Percentiles rank a stretch among this genome's conserved stretches.
Evolutionary conservation across 2,329 filamentous ascomycete genomes (phyloP).

Genomic region (Fusarium sp.): DNA sequence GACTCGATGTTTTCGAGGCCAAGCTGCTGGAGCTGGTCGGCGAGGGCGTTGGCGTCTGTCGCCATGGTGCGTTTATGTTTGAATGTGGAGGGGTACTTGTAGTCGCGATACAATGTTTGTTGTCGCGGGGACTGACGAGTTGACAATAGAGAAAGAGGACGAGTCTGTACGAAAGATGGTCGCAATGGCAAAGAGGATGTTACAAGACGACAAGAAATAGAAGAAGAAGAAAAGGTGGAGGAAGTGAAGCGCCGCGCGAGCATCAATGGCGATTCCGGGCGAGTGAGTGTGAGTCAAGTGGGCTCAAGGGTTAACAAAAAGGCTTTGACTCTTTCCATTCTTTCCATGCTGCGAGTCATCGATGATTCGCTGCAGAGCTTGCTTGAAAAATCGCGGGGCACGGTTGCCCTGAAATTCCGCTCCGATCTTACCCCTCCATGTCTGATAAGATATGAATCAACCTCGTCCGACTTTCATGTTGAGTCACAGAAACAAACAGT

Average conservation of each 20-base stretch:
- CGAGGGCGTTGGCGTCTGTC: slow-evolving; percentile 44
- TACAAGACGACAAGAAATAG: slow-evolving; percentile 20
- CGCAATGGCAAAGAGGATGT: slow-evolving; percentile 25
- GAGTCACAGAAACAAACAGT: neutral
- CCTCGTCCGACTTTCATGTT: neutral
- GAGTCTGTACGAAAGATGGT: slow-evolving; percentile 8
- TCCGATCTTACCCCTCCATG: slow-evolving; percentile 38
- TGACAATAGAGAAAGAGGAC: slow-evolving; percentile 9
- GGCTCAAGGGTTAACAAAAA: slow-evolving; percentile 45
- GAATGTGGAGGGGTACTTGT: slow-evolving; percentile 25
- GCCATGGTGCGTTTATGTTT: slow-evolving; percentile 28
- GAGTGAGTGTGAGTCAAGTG: slow-evolving; percentile 48
- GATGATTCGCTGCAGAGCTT: slow-evolving; percentile 36
- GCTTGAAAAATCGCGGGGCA: slow-evolving; percentile 36
- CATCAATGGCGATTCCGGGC: slow-evolving; percentile 41
- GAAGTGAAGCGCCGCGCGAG: slow-evolving; percentile 46
- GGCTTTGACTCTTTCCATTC: slow-evolving; percentile 38
- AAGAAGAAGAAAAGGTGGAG: slow-evolving; percentile 43
- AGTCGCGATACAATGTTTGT: slow-evolving; percentile 4
- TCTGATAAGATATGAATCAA: slow-evolving; percentile 8
- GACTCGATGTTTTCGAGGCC: slow-evolving; percentile 37
- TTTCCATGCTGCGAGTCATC: slow-evolving; percentile 28
- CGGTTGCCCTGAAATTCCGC: slow-evolving; percentile 35
- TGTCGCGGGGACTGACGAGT: slow-evolving; percentile 13
- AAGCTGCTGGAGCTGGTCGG: slow-evolving; percentile 44